Base-by-base conservation (phyloP, 2,329 filamentous ascomycete genomes). In the Cladosporium sp. region DNA sequence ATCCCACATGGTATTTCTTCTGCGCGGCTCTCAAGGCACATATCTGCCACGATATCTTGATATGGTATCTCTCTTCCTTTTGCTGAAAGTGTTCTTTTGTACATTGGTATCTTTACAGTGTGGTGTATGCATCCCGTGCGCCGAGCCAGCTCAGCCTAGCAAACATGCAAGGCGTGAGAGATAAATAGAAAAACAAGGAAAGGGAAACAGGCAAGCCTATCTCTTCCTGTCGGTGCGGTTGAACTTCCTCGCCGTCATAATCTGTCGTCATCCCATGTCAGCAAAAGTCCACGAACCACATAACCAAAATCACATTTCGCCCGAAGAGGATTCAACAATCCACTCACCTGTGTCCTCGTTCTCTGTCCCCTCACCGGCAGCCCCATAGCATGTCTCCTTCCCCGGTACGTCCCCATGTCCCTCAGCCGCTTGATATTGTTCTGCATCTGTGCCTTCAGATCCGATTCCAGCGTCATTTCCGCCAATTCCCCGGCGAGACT, bases 391-490 rank as follows among this genome's bases (percentile, higher is more conserved):
- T 99, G 95, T 71, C 95, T 84, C 78, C 91, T 89, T 70, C 95
- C 95, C 62, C 95, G 84, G 76, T 96, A 96, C 4, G 90, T 89
- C 59, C 93, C 93, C 82, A 97, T 97, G 73, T 97, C 93, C 77
- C 91, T 91, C 78, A 99, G 75, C 67, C 94, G 84, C 76, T 84
- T 84, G 72, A 99, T 96, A 75, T 98, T 95, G 59, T 97, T 92
- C 73, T 89, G 85, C 44, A 97, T 80, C 66, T 91, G 82, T 75
- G 90, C 86, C 74, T 88, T 84, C 69, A 96, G 84, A 74, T 98
- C 93, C 78, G 91, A 96, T 79, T 97, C 95, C 73, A 98, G 92
- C 67, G 91, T 96, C 92, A 99, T 93, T 64, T 88, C 89, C 18
- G 92, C 91, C 49, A 99, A 83, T 74, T 96, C 92, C 60, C 90